Conservation (phyloP, 148 eudicot species). For the Rheum nobile region DNA sequence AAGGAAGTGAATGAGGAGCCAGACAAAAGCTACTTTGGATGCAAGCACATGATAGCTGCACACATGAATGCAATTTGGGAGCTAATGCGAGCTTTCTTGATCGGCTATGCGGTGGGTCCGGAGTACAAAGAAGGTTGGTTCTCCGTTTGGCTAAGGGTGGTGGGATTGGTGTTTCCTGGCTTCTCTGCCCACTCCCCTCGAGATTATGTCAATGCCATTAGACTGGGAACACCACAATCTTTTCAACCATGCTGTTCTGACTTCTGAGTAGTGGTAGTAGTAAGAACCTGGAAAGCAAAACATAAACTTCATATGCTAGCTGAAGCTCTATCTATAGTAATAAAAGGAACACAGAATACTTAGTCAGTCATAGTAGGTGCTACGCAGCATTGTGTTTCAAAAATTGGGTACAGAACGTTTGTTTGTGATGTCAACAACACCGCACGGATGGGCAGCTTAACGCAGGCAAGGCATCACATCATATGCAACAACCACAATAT, state of each 20-base stretch:
- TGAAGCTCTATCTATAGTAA: too few species aligned
- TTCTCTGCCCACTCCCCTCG: slow-evolving; percentile 30
- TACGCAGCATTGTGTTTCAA: too few species aligned
- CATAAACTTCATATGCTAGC: too few species aligned
- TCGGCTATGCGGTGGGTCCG: slow-evolving; percentile 25
- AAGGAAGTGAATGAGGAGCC: slow-evolving; percentile 23
- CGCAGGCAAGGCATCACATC: too few species aligned
- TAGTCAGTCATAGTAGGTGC: too few species aligned
- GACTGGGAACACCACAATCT: neutral
- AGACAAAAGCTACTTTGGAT: slow-evolving; percentile 16
- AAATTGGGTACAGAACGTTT: too few species aligned
- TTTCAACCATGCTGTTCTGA: neutral
- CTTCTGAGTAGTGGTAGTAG: too few species aligned
- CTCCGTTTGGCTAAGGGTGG: slow-evolving; percentile 19
- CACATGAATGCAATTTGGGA: slow-evolving; percentile 42
- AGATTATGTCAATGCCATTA: slow-evolving; percentile 49
- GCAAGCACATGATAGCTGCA: slow-evolving; percentile 4
- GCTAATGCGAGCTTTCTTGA: slow-evolving; percentile 44
- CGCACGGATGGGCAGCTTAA: too few species aligned
- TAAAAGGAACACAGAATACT: too few species aligned
- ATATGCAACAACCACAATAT: too few species aligned
- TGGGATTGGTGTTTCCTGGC: slow-evolving; percentile 35
- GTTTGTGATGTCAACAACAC: too few species aligned
- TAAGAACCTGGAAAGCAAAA: neutral
- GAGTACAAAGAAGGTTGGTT: slow-evolving; percentile 36